Percentiles rank a stretch among this genome's conserved stretches.
Evolutionary conservation across 768 basidiomycete genomes (phyloP).

Genomic region (Mycena rebaudengoi): DNA sequence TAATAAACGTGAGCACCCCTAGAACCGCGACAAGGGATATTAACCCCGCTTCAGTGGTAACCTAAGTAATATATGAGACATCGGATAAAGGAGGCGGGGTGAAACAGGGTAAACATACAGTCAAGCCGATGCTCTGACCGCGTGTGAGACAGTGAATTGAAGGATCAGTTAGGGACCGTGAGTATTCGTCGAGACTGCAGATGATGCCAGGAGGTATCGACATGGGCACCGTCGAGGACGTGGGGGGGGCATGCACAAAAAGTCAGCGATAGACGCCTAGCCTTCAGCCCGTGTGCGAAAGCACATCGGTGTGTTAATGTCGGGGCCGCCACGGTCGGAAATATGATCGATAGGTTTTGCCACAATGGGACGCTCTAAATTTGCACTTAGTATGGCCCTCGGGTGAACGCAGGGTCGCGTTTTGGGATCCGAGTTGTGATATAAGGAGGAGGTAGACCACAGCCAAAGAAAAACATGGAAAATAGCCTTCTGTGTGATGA

Average conservation of each 20-base stretch:
- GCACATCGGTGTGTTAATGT: too few relatives aligned
- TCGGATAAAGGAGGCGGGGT: background rate
- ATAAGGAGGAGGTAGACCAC: too few relatives aligned
- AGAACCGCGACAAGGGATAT: slow-evolving; percentile 45
- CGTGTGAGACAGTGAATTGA: slow-evolving; percentile 40
- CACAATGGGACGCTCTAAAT: too few relatives aligned
- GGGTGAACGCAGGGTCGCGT: too few relatives aligned
- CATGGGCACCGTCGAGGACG: background rate
- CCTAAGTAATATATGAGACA: slow-evolving; percentile 25
- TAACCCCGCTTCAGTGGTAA: slow-evolving; percentile 45
- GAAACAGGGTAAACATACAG: slow-evolving; percentile 30
- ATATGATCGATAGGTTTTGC: too few relatives aligned
- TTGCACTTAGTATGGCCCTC: too few relatives aligned
- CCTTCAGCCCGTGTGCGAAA: too few relatives aligned
- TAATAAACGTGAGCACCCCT: slow-evolving; percentile 40
- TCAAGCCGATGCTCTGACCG: slow-evolving; percentile 46
- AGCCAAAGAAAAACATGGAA: too few relatives aligned
- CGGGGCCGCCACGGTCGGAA: too few relatives aligned
- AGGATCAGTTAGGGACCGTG: slow-evolving; percentile 19
- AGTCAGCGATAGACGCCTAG: background rate
- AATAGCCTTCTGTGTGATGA: too few relatives aligned
- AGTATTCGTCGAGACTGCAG: slow-evolving; percentile 31
- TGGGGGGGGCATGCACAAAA: background rate
- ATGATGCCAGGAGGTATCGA: slow-evolving; percentile 23
- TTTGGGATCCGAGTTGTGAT: too few relatives aligned